phyloP scores from a whole-genome alignment of 257 asterid species.

The Coffea canephora region DNA sequence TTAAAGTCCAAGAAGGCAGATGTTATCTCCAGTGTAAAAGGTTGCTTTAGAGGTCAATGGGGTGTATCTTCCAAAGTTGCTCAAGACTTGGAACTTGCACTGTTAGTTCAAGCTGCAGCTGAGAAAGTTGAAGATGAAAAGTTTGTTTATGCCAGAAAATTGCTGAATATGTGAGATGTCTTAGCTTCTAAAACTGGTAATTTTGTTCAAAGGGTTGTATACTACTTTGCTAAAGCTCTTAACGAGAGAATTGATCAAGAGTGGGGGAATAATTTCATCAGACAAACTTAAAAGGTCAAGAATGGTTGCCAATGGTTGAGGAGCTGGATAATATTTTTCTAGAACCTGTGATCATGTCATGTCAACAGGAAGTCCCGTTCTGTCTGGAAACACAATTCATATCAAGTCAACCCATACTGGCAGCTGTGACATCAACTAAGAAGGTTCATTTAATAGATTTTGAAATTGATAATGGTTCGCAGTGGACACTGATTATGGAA shows the following conservation, averaged over 20 bases:
- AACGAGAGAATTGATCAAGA: constrained; percentile 26
- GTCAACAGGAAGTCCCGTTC: constrained; percentile 43
- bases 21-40: no score
- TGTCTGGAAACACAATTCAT: constrained; percentile 26
- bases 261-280: constrained; percentile 13
- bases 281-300: not conserved
- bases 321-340: not conserved
- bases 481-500: no score
- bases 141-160: constrained; percentile 29
- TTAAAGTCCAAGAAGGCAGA: no score
- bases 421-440: no score
- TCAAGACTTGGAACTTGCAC: constrained; percentile 37
- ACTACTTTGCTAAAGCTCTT: constrained; percentile 36
- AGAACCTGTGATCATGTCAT: constrained; percentile 15
- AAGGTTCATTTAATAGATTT: constrained; percentile 5
- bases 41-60: not conserved
- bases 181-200: constrained; percentile 31
- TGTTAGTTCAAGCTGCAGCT: constrained; percentile 43
- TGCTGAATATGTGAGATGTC: constrained; percentile 23
- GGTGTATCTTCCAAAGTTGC: constrained; percentile 28
- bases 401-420: no score
- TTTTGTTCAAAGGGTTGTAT: constrained; percentile 33
- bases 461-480: constrained; percentile 35
- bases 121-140: constrained; percentile 35
- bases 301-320: not conserved